phyloP scores from a whole-genome alignment of 2,329 filamentous ascomycete species.

The Aureobasidium sp. region DNA sequence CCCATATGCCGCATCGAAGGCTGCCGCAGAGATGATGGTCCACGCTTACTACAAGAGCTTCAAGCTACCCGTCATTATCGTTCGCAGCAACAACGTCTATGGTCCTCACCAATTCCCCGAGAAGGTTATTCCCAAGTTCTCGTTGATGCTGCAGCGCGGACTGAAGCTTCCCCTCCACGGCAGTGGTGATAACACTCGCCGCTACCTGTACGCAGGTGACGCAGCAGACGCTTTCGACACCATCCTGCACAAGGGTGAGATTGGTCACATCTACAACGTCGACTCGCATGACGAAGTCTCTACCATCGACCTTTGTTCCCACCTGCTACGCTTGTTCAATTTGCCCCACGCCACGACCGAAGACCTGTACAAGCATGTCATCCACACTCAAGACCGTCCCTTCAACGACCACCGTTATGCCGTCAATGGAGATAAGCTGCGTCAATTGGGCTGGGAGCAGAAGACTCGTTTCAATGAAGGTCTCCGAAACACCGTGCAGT shows the following conservation, averaged over 20 bases:
- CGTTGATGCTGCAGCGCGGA: constrained; percentile 61
- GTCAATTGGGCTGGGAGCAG: constrained; percentile 62
- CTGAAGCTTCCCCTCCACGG: constrained; percentile 68
- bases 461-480: constrained; percentile 59
- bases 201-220: constrained; percentile 72
- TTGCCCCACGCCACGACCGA: constrained; percentile 45
- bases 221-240: constrained; percentile 78
- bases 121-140: constrained; percentile 83
- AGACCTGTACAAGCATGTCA: constrained; percentile 58
- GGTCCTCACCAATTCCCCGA: constrained; percentile 49
- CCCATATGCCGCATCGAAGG: constrained; percentile 44
- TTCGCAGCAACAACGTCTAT: constrained; percentile 79
- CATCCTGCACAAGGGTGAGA: constrained; percentile 67
- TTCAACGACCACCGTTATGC: constrained; percentile 72
- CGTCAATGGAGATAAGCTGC: constrained; percentile 62
- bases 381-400: constrained; percentile 69
- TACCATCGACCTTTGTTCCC: constrained; percentile 61
- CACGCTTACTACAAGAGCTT: constrained; percentile 78
- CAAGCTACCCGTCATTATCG: constrained; percentile 71
- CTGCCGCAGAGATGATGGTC: constrained; percentile 42
- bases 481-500: constrained; percentile 57
- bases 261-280: constrained; percentile 77
- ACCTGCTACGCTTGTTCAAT: constrained; percentile 58
- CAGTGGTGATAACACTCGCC: constrained; percentile 64
- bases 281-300: constrained; percentile 71